Evolutionary conservation across 768 basidiomycete genomes (phyloP), one percentile per base, ranked within the genome.

Genomic region (Polyporus arcularius): DNA sequence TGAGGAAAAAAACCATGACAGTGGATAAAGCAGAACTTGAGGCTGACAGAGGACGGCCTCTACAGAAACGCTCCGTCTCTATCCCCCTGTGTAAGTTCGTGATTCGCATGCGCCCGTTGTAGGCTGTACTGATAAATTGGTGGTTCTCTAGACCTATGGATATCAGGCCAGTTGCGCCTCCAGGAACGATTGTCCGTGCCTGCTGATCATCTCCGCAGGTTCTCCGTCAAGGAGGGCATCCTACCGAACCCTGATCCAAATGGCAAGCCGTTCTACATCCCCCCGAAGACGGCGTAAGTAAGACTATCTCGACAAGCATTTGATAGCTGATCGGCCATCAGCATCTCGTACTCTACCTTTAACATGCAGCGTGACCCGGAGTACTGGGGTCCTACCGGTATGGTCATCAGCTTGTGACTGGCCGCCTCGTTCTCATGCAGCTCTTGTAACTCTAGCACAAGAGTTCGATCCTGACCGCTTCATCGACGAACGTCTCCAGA

Each of bases 401-500:
- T 21, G 70, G 6, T 18, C 6, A 12, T 42, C 10, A 16, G 30
- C 38, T 45, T 16, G 15, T 59, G 2, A 11, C n/a, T n/a, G 7
- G 3, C 7, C 3, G 30, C 9, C 32, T 14, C 26, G 6, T 21
- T 16, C 42, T 16, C 12, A 40, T 21, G 5, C 26, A 8, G 21
- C 21, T 26, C 21, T 26, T 40, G 1, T 53, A 43, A 10, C 14
- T 30, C 11, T 61, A 87, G 87, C 87, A 4, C 77, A 83, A 49
- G 79, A 84, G 67, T 89, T 89, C 57, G 88, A 90, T 67, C 88
- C 88, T 0, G 86, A 88, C 61, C 82, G 88, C 4, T 90, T 87
- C 77, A 75, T 89, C 46, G 88, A 89, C 67, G 77, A 84, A 10
- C 77, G 88, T 10, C 71, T 88, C 38, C 79, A 84, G 63, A 84